Evolutionary conservation across 352 stramenopile species (phyloP).

Genomic region (Phytophthora megakarya): DNA sequence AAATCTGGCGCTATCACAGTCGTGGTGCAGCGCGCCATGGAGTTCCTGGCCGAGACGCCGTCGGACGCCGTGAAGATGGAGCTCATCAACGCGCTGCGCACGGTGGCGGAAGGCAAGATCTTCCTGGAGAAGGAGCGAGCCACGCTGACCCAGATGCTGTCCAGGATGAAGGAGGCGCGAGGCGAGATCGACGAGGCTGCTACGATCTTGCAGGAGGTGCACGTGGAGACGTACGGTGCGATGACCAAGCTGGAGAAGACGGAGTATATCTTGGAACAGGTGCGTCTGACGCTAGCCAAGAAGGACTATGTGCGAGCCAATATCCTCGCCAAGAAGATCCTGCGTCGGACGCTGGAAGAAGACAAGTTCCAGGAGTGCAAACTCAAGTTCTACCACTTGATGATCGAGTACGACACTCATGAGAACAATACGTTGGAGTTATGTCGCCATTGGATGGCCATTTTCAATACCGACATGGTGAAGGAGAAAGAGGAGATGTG

Average conservation of each 20-base stretch:
- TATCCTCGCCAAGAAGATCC: constrained; percentile 98
- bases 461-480: constrained; percentile 80
- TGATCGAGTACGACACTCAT: constrained; percentile 96
- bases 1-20: constrained; percentile 86
- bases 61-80: constrained; percentile 89
- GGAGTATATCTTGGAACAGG: constrained; percentile 98
- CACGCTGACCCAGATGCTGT: constrained; percentile 92
- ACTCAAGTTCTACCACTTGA: constrained; percentile 96
- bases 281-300: constrained; percentile 96
- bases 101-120: constrained; percentile 97
- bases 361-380: constrained; percentile 96
- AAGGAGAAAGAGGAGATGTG: constrained; percentile 72
- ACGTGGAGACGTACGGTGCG: constrained; percentile 98
- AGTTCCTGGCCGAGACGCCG: constrained; percentile 75
- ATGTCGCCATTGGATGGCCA: constrained; percentile 85
- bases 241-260: constrained; percentile 98
- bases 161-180: constrained; percentile 91
- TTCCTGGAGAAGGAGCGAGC: constrained; percentile 97
- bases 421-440: constrained; percentile 97
- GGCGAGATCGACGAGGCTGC: constrained; percentile 93
- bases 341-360: constrained; percentile 93
- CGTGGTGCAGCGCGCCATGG: constrained; percentile 87
- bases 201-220: constrained; percentile 97
- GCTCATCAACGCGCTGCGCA: constrained; percentile 93
- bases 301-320: constrained; percentile 97